Percentiles rank a stretch among this genome's conserved stretches.
phyloP scores from a whole-genome alignment of 2,329 filamentous ascomycete genomes.

The Westerdykella sp. region DNA sequence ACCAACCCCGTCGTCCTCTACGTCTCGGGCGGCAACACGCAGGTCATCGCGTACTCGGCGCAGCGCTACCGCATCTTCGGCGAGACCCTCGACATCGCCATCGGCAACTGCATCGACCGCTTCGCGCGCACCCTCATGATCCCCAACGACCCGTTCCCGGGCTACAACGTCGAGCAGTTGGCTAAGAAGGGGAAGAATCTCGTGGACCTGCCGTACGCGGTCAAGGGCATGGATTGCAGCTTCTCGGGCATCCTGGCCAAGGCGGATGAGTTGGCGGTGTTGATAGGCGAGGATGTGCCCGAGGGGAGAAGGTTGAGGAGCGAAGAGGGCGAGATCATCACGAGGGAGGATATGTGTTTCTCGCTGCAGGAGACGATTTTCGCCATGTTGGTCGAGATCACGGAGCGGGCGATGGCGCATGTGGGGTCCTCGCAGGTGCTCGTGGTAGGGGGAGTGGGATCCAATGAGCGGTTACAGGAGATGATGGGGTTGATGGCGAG shows the following conservation, averaged over 20 bases:
- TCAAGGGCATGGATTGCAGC: constrained; percentile 98
- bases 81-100: constrained; percentile 93
- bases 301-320: constrained; percentile 38
- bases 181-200: constrained; percentile 67
- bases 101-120: constrained; percentile 93
- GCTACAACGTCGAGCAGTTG: constrained; percentile 96
- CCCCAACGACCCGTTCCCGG: constrained; percentile 90
- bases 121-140: constrained; percentile 89
- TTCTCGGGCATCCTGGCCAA: constrained; percentile 87
- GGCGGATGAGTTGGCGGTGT: constrained; percentile 71
- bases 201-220: constrained; percentile 86
- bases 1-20: constrained; percentile 91
- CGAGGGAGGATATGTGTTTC: constrained; percentile 83
- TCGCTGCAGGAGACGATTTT: constrained; percentile 92
- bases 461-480: constrained; percentile 86
- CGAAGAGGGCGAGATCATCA: constrained; percentile 55
- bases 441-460: constrained; percentile 92
- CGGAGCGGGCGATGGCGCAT: constrained; percentile 96
- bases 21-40: constrained; percentile 91
- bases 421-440: constrained; percentile 86
- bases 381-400: constrained; percentile 97
- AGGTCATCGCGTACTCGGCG: constrained; percentile 94
- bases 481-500: constrained; percentile 98
- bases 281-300: constrained; percentile 44
- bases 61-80: constrained; percentile 96